Evolutionary conservation across 768 basidiomycete genomes (phyloP), one percentile per base, ranked within the genome.

Genomic region (Lentinus brumalis): DNA sequence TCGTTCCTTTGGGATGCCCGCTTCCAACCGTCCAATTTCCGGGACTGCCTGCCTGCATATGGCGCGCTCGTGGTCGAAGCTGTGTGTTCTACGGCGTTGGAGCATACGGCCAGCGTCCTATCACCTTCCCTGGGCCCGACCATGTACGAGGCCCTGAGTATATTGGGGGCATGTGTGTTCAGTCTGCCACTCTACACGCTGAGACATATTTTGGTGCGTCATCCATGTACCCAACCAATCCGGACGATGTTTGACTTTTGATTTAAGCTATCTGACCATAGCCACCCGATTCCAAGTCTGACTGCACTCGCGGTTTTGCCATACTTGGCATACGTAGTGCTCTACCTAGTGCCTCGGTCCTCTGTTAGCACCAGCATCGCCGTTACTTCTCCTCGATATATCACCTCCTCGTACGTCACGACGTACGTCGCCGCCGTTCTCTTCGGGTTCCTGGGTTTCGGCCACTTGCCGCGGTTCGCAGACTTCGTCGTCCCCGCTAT

Each of bases 161-260:
- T 82, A 0, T 70, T 91, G 8, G 88, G 88, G 30, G 87, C 87
- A 26, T 83, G 83, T 38, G 61, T 86, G 32, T 79, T 90, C 67
- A 81, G 83, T 3, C 77, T 90, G 29, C 85, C 87, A 15, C 79
- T 89, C 57, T 91, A 90, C 66, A 65, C 81, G 7, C 83, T 89
- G 67, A 78, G 83, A 67, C 78, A 80, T 57, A 68, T 87, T 8
- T 54, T 89, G 55, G 89, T 91, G 26, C 53, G 44, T 32, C 16
- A 14, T 42, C 8, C 16, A 7, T 21, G 79, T 79, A 54, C 44
- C 11, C 0, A 10, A 26, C 9, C 15, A 29, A 11, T 8, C 2
- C 31, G 10, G 30, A 32, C 11, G 14, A 15, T 18, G 30, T 1
- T 54, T 55, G 7, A 45, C 9, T 21, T 38, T 16, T 16, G n/a